Base-by-base conservation (phyloP, 768 basidiomycete genomes). In the Boletus rubescentipes region DNA sequence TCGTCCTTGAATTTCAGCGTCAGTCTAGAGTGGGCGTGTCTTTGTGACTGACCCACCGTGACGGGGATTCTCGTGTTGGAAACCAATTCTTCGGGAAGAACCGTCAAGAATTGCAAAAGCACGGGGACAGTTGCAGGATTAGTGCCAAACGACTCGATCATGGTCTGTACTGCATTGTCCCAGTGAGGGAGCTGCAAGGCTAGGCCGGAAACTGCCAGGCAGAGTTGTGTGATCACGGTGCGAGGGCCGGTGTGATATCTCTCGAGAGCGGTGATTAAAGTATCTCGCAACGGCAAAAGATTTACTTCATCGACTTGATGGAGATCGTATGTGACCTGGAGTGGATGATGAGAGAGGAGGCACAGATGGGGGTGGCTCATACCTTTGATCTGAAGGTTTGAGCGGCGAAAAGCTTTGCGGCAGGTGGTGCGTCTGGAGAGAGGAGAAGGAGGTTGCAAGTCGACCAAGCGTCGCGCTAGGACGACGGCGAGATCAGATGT, bases 361-460 rank as follows among this genome's bases (percentile, higher is more conserved):
- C 34, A 46, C 1, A 12, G 49, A 41, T 45, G 46, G 6, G 40
- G 4, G 34, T 38, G 51, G 46, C 40, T 74, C 86, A 60, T 57
- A 92, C 97, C 81, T 99, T 99, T 45, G 89, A 79, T 68, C 95
- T 80, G 69, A 99, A 91, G 0, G 97, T 98, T 73, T 99, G 97
- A 1, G 96, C 94, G 9, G 94, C 95, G 66, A 99, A 98, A 48
- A 97, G 73, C 69, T 93, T 91, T 36, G 92, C 91, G 49, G 91
- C 81, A 31, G 77, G 68, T 3, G 92, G 89, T 4, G 84, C 84
- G 61, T 93, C 88, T 41, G 86, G 82, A 6, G 86, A 84, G 58
- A 87, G 83, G 60, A 99, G 83, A 62, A 99, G 84, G 72, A 88
- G 79, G 75, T 96, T 95, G 73, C 93, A 97, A 47, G 91, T 91